Evolutionary conservation across 768 basidiomycete genomes (phyloP).

Genomic region (Lactifluus pinguis): DNA sequence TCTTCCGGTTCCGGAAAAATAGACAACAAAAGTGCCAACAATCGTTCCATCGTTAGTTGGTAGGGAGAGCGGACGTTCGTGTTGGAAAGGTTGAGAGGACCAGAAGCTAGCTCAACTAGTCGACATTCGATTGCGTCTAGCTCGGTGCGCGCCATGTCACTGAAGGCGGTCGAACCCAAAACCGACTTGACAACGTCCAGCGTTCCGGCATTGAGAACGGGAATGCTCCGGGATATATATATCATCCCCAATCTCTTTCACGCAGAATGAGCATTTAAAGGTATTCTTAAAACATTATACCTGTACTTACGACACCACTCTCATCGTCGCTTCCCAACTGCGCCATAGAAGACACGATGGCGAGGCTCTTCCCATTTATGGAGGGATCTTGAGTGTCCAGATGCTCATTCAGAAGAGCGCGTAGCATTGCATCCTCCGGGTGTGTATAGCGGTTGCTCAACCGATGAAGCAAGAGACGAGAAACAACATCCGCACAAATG

Average conservation of each 20-base stretch:
- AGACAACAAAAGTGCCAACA: background rate
- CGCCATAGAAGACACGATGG: constrained; percentile 9
- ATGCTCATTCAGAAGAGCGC: background rate
- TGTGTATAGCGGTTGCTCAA: background rate
- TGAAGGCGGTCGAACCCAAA: background rate
- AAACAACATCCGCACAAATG: constrained; percentile 10
- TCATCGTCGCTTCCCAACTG: constrained; percentile 6
- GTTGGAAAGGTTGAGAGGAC: background rate
- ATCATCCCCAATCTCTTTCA: constrained; percentile 21
- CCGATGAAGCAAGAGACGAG: constrained; percentile 14
- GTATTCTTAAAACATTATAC: background rate
- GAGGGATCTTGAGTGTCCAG: background rate
- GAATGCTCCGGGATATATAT: constrained; percentile 29
- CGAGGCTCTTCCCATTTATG: constrained; percentile 6
- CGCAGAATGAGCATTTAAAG: background rate
- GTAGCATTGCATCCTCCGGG: constrained; percentile 6
- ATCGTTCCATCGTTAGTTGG: background rate
- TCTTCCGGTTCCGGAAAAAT: constrained; percentile 8
- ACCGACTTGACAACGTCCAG: constrained; percentile 21
- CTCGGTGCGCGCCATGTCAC: constrained; percentile 5
- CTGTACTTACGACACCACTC: constrained; percentile 12
- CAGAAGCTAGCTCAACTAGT: constrained; percentile 7
- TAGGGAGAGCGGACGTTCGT: background rate
- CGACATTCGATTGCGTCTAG: constrained; percentile 5
- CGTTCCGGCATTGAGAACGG: constrained; percentile 23